Percentiles rank a stretch among this genome's conserved stretches.
These are phyloP conservation scores for Termitomyces titanicus DNA, from an alignment of 768 basidiomycete species.

Conservation along the genomic window DNA sequence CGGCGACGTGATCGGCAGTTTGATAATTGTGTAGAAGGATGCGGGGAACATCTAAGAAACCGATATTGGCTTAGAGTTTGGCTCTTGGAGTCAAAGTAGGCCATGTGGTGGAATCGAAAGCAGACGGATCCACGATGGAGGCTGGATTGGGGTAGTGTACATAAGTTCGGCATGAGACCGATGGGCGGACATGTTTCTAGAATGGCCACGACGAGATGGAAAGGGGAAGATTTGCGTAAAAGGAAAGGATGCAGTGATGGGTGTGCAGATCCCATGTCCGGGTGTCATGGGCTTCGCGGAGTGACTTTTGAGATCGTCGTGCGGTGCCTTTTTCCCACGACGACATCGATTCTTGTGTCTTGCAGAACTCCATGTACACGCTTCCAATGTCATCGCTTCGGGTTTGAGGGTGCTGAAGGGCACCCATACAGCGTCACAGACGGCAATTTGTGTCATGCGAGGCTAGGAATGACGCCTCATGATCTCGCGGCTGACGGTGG, in stretches of 20 bases:
- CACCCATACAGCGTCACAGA: neutral
- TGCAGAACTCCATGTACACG: neutral
- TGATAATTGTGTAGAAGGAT: slow-evolving; percentile 13
- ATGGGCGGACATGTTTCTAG: slow-evolving; percentile 2
- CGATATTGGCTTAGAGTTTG: slow-evolving; percentile 11
- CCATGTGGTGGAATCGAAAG: slow-evolving; percentile 4
- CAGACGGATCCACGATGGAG: slow-evolving; percentile 5
- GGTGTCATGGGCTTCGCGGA: slow-evolving; percentile 16
- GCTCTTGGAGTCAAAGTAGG: neutral
- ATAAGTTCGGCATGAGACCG: neutral
- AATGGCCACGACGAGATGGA: slow-evolving; percentile 6
- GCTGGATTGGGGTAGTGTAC: neutral
- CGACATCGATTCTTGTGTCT: neutral
- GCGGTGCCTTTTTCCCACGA: neutral
- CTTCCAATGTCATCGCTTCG: slow-evolving; percentile 1
- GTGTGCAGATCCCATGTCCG: slow-evolving; percentile 14
- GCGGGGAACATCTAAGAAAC: slow-evolving; percentile 14
- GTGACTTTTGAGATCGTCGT: slow-evolving; percentile 3
- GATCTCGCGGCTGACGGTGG: slow-evolving; percentile 9
- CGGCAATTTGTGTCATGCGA: slow-evolving; percentile 12
- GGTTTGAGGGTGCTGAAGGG: slow-evolving; percentile 6
- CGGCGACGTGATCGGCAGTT: slow-evolving; percentile 20
- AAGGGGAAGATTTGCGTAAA: slow-evolving; percentile 13
- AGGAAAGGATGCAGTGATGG: slow-evolving; percentile 10
- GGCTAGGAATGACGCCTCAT: neutral